These are phyloP conservation scores for Aechmea fasciata DNA, from an alignment of 176 grass and related monocot species.

Conservation along the genomic window DNA sequence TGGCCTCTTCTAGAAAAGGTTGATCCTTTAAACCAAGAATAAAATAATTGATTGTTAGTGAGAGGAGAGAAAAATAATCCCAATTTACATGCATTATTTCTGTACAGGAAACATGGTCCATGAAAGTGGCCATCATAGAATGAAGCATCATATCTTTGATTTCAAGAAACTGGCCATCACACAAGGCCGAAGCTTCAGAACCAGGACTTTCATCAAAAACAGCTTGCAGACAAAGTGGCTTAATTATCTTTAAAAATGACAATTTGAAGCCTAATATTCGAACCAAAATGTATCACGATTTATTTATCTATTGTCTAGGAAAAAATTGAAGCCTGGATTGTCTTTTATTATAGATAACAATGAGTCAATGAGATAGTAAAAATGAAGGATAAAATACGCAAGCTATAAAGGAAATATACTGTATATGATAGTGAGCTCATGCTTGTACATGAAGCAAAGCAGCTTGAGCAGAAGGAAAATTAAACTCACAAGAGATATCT, in stretches of 20 bases:
- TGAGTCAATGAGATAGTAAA: background rate
- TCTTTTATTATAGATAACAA: background rate
- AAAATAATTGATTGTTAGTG: background rate
- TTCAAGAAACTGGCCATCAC: too few relatives aligned
- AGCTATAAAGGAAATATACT: background rate
- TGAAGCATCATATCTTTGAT: too few relatives aligned
- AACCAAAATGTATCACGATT: too few relatives aligned
- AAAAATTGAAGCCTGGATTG: background rate
- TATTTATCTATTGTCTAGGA: background rate
- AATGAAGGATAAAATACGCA: background rate
- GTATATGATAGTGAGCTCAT: background rate
- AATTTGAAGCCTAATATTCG: too few relatives aligned
- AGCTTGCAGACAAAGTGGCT: too few relatives aligned
- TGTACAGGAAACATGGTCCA: background rate
- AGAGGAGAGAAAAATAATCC: background rate
- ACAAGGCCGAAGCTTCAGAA: too few relatives aligned
- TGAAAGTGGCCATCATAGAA: background rate
- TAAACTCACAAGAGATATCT: slow-evolving; percentile 37
- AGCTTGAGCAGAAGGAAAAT: background rate
- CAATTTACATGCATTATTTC: background rate
- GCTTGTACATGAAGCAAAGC: background rate
- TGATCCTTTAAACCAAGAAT: slow-evolving; percentile 17
- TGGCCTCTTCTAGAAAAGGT: slow-evolving; percentile 27
- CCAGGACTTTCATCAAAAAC: too few relatives aligned
- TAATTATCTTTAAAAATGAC: too few relatives aligned